Evolutionary conservation across 169 alveolate species (phyloP), one percentile per base, ranked within the genome.

Genomic region (Plasmodium knowlesi): DNA sequence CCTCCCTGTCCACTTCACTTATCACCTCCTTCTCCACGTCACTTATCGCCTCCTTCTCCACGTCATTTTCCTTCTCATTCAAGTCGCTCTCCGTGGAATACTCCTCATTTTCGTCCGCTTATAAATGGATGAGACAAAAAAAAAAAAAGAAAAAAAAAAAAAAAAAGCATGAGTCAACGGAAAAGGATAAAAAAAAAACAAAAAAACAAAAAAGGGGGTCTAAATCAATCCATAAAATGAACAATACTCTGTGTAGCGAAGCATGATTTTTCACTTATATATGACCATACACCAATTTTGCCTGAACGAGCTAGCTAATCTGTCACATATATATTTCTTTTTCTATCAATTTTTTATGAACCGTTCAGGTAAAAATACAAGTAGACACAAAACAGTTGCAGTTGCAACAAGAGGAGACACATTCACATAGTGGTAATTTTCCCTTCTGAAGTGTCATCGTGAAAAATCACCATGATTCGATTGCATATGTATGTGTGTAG

Each of bases 31-130:
- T 61, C 14, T 61, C 74, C 32, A 25, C 14, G 0, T 61, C 74
- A 28, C 8, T 19, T 8, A n/a, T 5, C 5, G 5, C 32, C 0
- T 61, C 74, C 32, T n/a, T n/a, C n/a, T 61, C 19, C 14, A 9
- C 74, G 14, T 61, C 32, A 61, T 61, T 61, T 61, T 61, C 74
- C 74, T 61, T 61, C 32, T 61, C 74, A 61, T 61, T 61, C 74
- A 61, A 61, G 25, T 25, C 32, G 19, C 32, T 61, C 32, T 61
- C 74, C 37, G 32, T 61, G 74, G 74, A 25, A 61, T n/a, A 25
- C 74, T 61, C 74, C 74, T 25, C 74, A 25, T 61, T 61, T 0
- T 61, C 74, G 74, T 61, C 74, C n/a, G 32, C 74, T 61, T 19
- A 61, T n/a, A 43, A 43, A 43, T 43, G 32, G 74, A 3, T 61